Percentiles rank a stretch among this genome's conserved stretches.
These are phyloP conservation scores for Lachancea thermotolerans DNA, from an alignment of 805 yeast species.

Conservation along the genomic window DNA sequence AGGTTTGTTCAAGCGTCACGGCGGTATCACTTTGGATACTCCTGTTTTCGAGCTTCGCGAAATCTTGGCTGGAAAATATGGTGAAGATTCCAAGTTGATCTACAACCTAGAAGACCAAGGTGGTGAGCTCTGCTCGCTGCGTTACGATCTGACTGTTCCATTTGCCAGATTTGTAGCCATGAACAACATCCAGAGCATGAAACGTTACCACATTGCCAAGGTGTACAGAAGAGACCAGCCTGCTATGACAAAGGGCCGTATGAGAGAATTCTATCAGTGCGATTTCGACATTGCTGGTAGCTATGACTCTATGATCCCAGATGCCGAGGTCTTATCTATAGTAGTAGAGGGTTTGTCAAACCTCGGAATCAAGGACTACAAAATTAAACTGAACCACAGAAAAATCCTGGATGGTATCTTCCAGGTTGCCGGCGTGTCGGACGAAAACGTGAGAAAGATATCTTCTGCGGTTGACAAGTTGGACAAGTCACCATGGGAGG, in stretches of 20 bases:
- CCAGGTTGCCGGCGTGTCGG: constrained; percentile 89
- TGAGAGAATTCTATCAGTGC: constrained; percentile 99
- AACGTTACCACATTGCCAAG: constrained; percentile 95
- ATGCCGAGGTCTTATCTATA: constrained; percentile 78
- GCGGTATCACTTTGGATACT: constrained; percentile 97
- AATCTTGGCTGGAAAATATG: constrained; percentile 93
- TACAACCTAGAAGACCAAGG: constrained; percentile 98
- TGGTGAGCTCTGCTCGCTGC: constrained; percentile 90
- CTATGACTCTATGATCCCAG: constrained; percentile 94
- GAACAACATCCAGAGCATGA: constrained; percentile 84
- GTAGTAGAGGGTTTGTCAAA: constrained; percentile 78
- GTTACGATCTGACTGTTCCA: constrained; percentile 97
- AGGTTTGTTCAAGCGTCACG: constrained; percentile 82
- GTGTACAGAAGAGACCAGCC: constrained; percentile 99
- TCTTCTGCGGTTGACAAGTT: constrained; percentile 95
- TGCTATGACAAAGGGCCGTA: constrained; percentile 99
- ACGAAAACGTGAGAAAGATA: constrained; percentile 87
- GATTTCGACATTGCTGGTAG: constrained; percentile 95
- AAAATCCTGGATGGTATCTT: constrained; percentile 94
- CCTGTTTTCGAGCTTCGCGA: constrained; percentile 97
- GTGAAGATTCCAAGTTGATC: constrained; percentile 95
- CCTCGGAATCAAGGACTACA: constrained; percentile 83
- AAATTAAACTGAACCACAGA: constrained; percentile 89
- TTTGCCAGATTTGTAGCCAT: constrained; percentile 96
- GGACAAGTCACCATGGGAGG: constrained; percentile 95